These are phyloP conservation scores for Aeminium ludgeri DNA, from an alignment of 495 filamentous ascomycete species.

Conservation along the genomic window DNA sequence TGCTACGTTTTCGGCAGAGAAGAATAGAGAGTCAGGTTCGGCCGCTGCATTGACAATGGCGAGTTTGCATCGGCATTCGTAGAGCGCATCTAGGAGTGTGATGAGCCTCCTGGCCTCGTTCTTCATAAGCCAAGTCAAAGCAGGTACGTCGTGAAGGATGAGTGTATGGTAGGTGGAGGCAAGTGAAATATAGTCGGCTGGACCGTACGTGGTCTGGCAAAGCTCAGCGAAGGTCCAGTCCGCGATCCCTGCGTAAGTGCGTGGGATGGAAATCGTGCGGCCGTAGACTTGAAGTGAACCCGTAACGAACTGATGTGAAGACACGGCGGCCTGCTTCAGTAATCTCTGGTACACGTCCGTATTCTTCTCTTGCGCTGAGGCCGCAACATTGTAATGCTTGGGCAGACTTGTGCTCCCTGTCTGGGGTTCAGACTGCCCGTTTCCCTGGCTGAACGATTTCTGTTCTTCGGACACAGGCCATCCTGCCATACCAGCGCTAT, in stretches of 20 bases:
- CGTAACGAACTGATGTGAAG: no score
- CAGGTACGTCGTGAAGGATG: slow-evolving; percentile 42
- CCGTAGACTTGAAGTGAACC: slow-evolving; percentile 40
- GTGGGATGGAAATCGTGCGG: slow-evolving; percentile 36
- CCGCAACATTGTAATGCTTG: neutral
- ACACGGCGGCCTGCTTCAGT: no score
- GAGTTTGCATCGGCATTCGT: slow-evolving; percentile 52
- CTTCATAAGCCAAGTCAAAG: slow-evolving; percentile 40
- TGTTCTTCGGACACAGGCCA: slow-evolving; percentile 25
- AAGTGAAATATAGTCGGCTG: slow-evolving; percentile 56
- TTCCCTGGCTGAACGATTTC: neutral
- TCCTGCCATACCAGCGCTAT: slow-evolving; percentile 10
- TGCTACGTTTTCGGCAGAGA: slow-evolving; percentile 33
- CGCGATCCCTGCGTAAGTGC: slow-evolving; percentile 30
- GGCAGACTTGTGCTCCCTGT: neutral
- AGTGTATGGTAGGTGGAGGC: slow-evolving; percentile 54
- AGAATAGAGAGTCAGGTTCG: slow-evolving; percentile 50
- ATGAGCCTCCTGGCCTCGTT: slow-evolving; percentile 59
- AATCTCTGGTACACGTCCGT: neutral
- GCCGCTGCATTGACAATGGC: slow-evolving; percentile 35
- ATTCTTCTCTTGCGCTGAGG: neutral
- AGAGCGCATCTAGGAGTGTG: slow-evolving; percentile 52
- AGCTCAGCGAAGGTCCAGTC: slow-evolving; percentile 44
- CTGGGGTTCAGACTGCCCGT: no score
- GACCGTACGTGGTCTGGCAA: slow-evolving; percentile 38